Evolutionary conservation across 1,139 yeast genomes (phyloP).

Genomic region (Suhomyces terraborum): DNA sequence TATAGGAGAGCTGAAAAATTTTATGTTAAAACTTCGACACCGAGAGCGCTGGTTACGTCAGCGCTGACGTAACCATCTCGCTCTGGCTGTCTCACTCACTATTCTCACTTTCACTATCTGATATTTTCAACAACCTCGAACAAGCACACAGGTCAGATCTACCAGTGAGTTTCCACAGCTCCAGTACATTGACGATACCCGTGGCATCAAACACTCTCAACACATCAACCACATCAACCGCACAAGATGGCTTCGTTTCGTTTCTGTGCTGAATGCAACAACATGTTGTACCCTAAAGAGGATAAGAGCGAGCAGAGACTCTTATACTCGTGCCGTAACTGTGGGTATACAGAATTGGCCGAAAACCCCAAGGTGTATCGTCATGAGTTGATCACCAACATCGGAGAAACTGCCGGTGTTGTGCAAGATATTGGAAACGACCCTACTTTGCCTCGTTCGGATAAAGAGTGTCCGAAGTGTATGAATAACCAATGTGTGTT

Average conservation of each 20-base stretch:
- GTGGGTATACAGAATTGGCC: constrained; percentile 91
- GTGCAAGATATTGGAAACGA: constrained; percentile 95
- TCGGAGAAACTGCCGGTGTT: constrained; percentile 95
- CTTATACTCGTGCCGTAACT: constrained; percentile 91
- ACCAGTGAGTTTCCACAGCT: too few relatives aligned
- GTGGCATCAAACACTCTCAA: neutral
- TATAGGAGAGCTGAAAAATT: constrained; percentile 20
- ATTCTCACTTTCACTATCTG: too few relatives aligned
- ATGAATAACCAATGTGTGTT: constrained; percentile 89
- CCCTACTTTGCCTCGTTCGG: constrained; percentile 94
- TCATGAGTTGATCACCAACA: constrained; percentile 87
- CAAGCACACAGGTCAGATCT: too few relatives aligned
- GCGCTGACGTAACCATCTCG: neutral
- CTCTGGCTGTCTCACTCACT: too few relatives aligned
- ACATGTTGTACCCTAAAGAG: constrained; percentile 98
- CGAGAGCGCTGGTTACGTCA: constrained; percentile 1
- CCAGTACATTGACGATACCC: too few relatives aligned
- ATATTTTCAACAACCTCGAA: neutral
- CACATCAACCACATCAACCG: constrained; percentile 1
- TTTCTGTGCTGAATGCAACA: constrained; percentile 93
- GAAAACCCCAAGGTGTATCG: constrained; percentile 87
- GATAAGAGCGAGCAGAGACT: constrained; percentile 74
- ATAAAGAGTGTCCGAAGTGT: constrained; percentile 90
- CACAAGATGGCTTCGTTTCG: constrained; percentile 94
- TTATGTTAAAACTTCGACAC: constrained; percentile 14